Percentiles rank a stretch among this genome's conserved stretches.
These are phyloP conservation scores for Cairneyella variabilis DNA, from an alignment of 495 filamentous ascomycete genomes.

Conservation along the genomic window DNA sequence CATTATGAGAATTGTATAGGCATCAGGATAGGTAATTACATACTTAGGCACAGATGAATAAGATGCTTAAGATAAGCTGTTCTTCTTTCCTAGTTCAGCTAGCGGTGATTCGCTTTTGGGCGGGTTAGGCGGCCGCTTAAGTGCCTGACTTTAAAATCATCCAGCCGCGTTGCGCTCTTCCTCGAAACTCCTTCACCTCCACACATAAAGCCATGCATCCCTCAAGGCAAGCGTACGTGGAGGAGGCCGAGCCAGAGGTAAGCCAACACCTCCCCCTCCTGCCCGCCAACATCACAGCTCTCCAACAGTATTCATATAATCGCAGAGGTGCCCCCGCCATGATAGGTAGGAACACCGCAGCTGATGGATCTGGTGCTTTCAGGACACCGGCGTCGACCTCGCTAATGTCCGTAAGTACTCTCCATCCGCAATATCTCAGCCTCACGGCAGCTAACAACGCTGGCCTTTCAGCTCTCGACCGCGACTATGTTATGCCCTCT, in stretches of 20 bases:
- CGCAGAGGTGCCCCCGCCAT: slow-evolving; percentile 17
- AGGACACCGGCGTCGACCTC: slow-evolving; percentile 69
- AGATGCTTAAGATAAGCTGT: too few relatives aligned
- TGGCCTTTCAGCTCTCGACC: slow-evolving; percentile 76
- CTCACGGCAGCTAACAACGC: slow-evolving; percentile 2
- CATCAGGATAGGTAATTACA: too few relatives aligned
- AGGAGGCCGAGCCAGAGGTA: slow-evolving; percentile 73
- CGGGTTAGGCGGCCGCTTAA: too few relatives aligned
- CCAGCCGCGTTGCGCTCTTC: neutral
- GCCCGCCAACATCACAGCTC: slow-evolving; percentile 11
- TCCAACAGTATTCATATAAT: slow-evolving; percentile 30
- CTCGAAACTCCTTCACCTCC: neutral
- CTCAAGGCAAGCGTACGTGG: slow-evolving; percentile 90
- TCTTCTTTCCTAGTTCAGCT: too few relatives aligned
- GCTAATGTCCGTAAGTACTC: slow-evolving; percentile 70
- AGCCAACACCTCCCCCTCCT: slow-evolving; percentile 32
- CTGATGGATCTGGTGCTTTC: slow-evolving; percentile 35
- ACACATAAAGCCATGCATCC: slow-evolving; percentile 63
- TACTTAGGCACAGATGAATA: too few relatives aligned
- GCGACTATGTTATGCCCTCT: slow-evolving; percentile 76
- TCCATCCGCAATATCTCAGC: slow-evolving; percentile 1
- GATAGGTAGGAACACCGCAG: slow-evolving; percentile 18
- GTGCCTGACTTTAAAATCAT: neutral
- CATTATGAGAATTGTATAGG: too few relatives aligned
- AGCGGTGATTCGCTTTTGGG: too few relatives aligned